phyloP scores from a whole-genome alignment of 2,329 filamentous ascomycete species.

The Apiospora phragmitis region DNA sequence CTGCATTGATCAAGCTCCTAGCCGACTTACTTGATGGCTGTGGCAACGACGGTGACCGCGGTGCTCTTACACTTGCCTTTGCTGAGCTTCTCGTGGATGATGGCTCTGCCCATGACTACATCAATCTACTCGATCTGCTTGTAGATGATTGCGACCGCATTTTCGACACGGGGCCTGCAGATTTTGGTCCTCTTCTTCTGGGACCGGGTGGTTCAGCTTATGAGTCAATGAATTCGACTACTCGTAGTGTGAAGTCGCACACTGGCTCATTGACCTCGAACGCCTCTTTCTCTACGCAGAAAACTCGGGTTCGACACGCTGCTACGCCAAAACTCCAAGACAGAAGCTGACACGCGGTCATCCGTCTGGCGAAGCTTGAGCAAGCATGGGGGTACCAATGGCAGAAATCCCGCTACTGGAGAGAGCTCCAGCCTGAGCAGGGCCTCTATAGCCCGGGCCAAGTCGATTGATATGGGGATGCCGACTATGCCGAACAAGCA shows the following conservation, averaged over 20 bases:
- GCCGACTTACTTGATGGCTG: slow-evolving; percentile 88
- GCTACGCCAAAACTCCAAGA: slow-evolving; percentile 77
- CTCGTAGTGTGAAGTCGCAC: slow-evolving; percentile 60
- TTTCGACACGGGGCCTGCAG: slow-evolving; percentile 63
- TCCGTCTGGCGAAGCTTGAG: slow-evolving; percentile 88
- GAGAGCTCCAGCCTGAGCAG: slow-evolving; percentile 67
- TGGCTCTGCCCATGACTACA: slow-evolving; percentile 76
- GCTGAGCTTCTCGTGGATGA: slow-evolving; percentile 81
- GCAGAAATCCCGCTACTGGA: slow-evolving; percentile 55
- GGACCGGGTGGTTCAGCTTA: slow-evolving; percentile 46
- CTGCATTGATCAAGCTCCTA: slow-evolving; percentile 79
- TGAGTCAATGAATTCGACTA: slow-evolving; percentile 61
- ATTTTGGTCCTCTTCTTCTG: slow-evolving; percentile 38
- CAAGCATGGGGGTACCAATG: slow-evolving; percentile 59
- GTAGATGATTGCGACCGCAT: slow-evolving; percentile 87
- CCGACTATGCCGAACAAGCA: slow-evolving; percentile 48
- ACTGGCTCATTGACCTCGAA: slow-evolving; percentile 81
- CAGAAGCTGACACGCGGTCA: slow-evolving; percentile 63
- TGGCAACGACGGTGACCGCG: slow-evolving; percentile 86
- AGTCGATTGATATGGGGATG: slow-evolving; percentile 72
- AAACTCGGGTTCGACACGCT: slow-evolving; percentile 80
- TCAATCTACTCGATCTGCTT: slow-evolving; percentile 83
- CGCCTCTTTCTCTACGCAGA: slow-evolving; percentile 76
- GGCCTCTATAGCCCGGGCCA: slow-evolving; percentile 60
- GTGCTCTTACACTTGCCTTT: slow-evolving; percentile 84